These are phyloP conservation scores for Biscutella laevigata DNA, from an alignment of 441 rosid genomes.

Conservation along the genomic window DNA sequence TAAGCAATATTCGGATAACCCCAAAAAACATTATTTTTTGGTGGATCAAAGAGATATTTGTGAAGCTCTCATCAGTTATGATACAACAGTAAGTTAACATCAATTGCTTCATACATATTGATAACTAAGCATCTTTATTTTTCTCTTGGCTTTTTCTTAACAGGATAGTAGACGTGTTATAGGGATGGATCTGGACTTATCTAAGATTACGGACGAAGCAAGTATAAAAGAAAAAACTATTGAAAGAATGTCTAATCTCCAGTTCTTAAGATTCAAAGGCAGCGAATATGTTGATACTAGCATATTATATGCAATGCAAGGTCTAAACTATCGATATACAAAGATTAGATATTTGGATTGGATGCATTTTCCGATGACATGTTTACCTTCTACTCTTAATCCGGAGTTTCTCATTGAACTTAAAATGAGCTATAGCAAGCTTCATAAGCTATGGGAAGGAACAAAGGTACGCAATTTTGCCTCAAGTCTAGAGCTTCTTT, in stretches of 20 bases:
- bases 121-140: no score
- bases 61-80: no score
- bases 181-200: not conserved
- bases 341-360: not conserved
- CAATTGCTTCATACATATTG: no score
- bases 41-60: no score
- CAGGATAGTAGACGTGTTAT: not conserved
- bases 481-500: not conserved
- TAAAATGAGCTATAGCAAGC: not conserved
- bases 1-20: no score
- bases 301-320: no score
- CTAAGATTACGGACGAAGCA: not conserved
- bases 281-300: no score
- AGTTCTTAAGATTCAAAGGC: not conserved
- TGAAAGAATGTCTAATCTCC: not conserved
- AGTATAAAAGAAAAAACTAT: not conserved
- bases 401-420: not conserved
- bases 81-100: no score
- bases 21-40: no score
- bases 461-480: not conserved
- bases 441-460: not conserved
- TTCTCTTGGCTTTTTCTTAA: not conserved
- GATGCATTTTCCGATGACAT: not conserved
- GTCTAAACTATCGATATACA: not conserved
- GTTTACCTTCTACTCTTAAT: not conserved